A percentile compares a stretch with the other conserved stretches of the same genome.
phyloP scores from a whole-genome alignment of 768 basidiomycete genomes.

The Mycena indigotica region DNA sequence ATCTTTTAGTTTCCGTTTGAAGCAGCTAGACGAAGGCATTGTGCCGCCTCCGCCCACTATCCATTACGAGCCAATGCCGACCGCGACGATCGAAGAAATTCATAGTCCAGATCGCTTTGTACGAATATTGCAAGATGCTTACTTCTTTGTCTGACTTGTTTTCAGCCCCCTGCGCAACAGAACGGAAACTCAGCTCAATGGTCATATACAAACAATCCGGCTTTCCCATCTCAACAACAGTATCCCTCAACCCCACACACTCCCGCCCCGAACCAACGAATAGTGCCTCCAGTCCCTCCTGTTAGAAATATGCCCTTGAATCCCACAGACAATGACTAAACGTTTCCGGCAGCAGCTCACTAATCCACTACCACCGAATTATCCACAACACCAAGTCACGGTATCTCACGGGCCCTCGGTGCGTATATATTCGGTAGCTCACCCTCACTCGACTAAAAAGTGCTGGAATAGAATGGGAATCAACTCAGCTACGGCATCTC shows the following conservation, averaged over 20 bases:
- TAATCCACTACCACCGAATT: background rate
- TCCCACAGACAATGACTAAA: too few relatives aligned
- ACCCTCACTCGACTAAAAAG: background rate
- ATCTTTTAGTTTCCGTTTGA: background rate
- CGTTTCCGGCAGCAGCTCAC: background rate
- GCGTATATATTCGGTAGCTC: background rate
- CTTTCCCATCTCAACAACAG: background rate
- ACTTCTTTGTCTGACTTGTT: background rate
- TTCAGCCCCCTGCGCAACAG: background rate
- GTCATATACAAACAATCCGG: background rate
- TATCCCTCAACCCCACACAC: background rate
- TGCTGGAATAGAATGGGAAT: background rate
- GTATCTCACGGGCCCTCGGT: background rate
- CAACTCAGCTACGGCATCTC: background rate
- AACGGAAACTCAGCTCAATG: background rate
- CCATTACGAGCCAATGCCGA: background rate
- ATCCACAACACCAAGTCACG: background rate
- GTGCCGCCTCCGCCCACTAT: too few relatives aligned
- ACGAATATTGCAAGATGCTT: background rate
- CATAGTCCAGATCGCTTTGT: background rate
- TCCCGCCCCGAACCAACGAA: background rate
- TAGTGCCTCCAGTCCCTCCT: too few relatives aligned
- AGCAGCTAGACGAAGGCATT: background rate
- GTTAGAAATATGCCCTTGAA: too few relatives aligned
- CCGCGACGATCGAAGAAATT: background rate